Percentiles rank a stretch among this genome's conserved stretches.
phyloP scores from a whole-genome alignment of 2,329 filamentous ascomycete genomes.

The Pseudogymnoascus sp. region DNA sequence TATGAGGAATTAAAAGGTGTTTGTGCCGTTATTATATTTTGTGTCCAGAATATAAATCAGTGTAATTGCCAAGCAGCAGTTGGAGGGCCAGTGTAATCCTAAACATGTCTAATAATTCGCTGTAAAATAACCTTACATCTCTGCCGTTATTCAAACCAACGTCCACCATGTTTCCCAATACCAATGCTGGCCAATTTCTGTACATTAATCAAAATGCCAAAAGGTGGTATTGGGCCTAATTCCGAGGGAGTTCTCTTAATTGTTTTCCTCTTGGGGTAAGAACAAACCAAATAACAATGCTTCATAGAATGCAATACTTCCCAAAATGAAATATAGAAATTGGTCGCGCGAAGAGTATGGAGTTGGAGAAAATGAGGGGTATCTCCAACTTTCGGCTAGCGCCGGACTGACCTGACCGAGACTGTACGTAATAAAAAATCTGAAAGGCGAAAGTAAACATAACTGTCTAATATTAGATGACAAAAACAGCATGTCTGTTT shows the following conservation, averaged over 20 bases:
- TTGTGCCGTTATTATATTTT: conserved; percentile 13
- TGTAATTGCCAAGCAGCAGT: background rate
- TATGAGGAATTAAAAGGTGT: conserved; percentile 1
- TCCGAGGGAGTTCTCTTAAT: background rate
- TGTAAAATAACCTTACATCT: background rate
- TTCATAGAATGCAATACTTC: background rate
- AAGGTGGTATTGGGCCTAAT: background rate
- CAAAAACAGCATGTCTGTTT: background rate
- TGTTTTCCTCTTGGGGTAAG: background rate
- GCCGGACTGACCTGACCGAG: background rate
- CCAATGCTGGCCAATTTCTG: background rate
- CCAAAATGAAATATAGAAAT: background rate
- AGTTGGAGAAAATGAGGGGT: background rate
- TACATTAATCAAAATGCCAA: background rate
- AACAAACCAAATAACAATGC: background rate
- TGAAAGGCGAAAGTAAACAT: background rate
- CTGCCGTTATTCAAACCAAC: background rate
- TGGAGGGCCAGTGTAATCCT: background rate
- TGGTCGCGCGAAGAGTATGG: background rate
- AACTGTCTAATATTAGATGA: background rate
- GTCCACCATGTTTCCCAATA: background rate
- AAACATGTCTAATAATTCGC: background rate
- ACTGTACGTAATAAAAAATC: background rate
- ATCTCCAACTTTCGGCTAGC: background rate
- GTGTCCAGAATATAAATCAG: background rate